Base-by-base conservation (phyloP, 139 green algal genomes). In the Micromonas commoda region DNA sequence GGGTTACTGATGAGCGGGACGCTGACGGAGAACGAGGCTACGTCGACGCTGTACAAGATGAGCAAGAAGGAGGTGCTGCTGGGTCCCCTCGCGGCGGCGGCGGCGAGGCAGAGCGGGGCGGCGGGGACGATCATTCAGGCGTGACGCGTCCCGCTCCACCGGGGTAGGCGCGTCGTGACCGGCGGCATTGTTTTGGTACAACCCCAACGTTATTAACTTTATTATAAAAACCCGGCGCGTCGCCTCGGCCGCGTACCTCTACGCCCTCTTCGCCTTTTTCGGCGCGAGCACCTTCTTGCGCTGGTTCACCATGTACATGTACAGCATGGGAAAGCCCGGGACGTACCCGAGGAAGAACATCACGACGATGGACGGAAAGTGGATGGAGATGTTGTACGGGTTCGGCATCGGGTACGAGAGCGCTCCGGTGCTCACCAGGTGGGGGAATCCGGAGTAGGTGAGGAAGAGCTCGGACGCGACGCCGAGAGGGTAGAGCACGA, bases 401-500 rank as follows among this genome's bases (percentile, higher is more conserved):
- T 70, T 81, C 65, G 77, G 65, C 65, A 82, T 77, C 21, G 9
- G 28, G 24, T 35, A 64, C 75, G 57, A 52, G 79, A 80, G 24
- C 80, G 57, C 31, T 21, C 79, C 9, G 32, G 33, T 23, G 26
- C 70, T 61, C 51, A 78, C 76, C 77, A 96, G 90, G 71, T 78
- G 66, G 0, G 87, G 88, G 64, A 92, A 53, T 0, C 91, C 92
- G 28, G 93, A 84, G 39, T 65, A 87, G 9, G 89, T 90, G 87
- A 96, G 92, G 6, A 86, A 85, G 63, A 97, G 82, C 85, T 98
- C 93, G 28, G 73, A 89, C 33, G 81, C 81, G 26, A 97, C 93
- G 0, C 92, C 93, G 52, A 98, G 64, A 0, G 93, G 93, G 81
- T 98, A 98, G 52, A 98, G 85, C 29, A 92, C 73, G 21, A 98